These are phyloP conservation scores for Yarrowia bubula DNA, from an alignment of 805 yeast genomes.

Conservation along the genomic window DNA sequence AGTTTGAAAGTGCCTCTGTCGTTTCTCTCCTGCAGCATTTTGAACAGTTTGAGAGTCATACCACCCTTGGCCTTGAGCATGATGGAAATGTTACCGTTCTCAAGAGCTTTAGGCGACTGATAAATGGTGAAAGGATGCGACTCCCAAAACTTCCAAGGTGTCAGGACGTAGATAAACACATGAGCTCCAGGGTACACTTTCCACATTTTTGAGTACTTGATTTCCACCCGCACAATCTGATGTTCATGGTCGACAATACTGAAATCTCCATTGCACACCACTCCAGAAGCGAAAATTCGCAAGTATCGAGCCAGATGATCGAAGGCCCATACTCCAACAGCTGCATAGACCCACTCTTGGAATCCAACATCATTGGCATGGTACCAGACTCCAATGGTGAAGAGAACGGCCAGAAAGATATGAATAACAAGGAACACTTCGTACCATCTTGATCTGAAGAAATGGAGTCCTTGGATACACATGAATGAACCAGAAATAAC, in stretches of 20 bases:
- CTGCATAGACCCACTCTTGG: slow-evolving; percentile 52
- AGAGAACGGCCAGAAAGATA: slow-evolving; percentile 52
- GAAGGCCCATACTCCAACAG: slow-evolving; percentile 63
- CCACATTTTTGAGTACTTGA: slow-evolving; percentile 41
- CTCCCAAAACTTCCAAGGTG: slow-evolving; percentile 55
- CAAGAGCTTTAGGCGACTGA: slow-evolving; percentile 35
- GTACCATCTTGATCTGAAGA: slow-evolving; percentile 53
- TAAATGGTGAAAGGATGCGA: slow-evolving; percentile 67
- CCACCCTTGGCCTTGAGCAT: slow-evolving; percentile 55
- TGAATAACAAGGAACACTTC: slow-evolving; percentile 60
- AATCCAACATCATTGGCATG: slow-evolving; percentile 55
- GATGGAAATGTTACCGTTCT: slow-evolving; percentile 48
- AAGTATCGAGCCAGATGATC: slow-evolving; percentile 62
- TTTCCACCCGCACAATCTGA: slow-evolving; percentile 32
- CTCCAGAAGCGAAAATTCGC: slow-evolving; percentile 58
- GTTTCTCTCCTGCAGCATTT: slow-evolving; percentile 35
- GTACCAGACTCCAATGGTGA: slow-evolving; percentile 57
- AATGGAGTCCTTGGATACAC: slow-evolving; percentile 44
- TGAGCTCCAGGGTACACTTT: slow-evolving; percentile 32
- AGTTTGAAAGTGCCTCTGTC: slow-evolving; percentile 41
- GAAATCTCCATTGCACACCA: slow-evolving; percentile 44
- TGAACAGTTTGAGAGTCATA: slow-evolving; percentile 46
- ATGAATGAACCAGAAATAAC: slow-evolving; percentile 43
- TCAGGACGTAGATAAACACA: slow-evolving; percentile 33
- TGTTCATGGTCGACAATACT: slow-evolving; percentile 51